Evolutionary conservation across 371 early-diverging fungal genomes (phyloP).

Genomic region (Capillidium heterosporum): DNA sequence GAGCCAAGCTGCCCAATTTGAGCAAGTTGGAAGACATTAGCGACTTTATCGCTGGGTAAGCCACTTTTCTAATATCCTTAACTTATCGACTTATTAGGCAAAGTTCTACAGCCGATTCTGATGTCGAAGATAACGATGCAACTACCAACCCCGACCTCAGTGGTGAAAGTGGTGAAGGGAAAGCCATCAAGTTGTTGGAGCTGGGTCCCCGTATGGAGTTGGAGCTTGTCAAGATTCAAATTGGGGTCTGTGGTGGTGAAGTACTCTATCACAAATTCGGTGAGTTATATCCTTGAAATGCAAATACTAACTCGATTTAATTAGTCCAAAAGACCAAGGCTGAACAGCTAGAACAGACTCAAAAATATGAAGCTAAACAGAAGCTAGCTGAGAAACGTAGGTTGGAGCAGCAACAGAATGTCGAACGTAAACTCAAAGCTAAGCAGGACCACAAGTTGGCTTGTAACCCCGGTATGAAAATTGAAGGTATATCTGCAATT

Average conservation of each 20-base stretch:
- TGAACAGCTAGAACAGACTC: slow-evolving; percentile 41
- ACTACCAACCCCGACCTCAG: slow-evolving; percentile 48
- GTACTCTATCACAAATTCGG: slow-evolving; percentile 64
- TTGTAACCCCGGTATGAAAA: slow-evolving; percentile 10
- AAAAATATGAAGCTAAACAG: slow-evolving; percentile 27
- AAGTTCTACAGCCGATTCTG: slow-evolving; percentile 75
- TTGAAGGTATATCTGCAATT: not conserved
- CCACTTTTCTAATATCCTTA: not conserved
- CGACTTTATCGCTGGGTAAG: slow-evolving; percentile 63
- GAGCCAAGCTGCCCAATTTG: slow-evolving; percentile 59
- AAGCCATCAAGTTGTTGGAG: slow-evolving; percentile 74
- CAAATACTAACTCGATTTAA: slow-evolving; percentile 3
- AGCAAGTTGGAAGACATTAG: slow-evolving; percentile 69
- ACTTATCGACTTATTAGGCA: slow-evolving; percentile 18
- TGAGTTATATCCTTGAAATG: slow-evolving; percentile 11
- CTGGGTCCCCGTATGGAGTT: slow-evolving; percentile 86
- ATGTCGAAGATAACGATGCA: slow-evolving; percentile 79
- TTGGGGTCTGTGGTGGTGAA: slow-evolving; percentile 82
- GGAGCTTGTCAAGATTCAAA: slow-evolving; percentile 74
- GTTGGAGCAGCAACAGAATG: slow-evolving; percentile 62
- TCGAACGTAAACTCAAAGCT: slow-evolving; percentile 49
- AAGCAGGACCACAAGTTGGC: slow-evolving; percentile 21
- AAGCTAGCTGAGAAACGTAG: slow-evolving; percentile 47
- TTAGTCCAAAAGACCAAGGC: slow-evolving; percentile 46
- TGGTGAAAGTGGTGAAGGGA: slow-evolving; percentile 54